These are phyloP conservation scores for Phytophthora fragariaefolia DNA, from an alignment of 352 stramenopile species.

Conservation along the genomic window DNA sequence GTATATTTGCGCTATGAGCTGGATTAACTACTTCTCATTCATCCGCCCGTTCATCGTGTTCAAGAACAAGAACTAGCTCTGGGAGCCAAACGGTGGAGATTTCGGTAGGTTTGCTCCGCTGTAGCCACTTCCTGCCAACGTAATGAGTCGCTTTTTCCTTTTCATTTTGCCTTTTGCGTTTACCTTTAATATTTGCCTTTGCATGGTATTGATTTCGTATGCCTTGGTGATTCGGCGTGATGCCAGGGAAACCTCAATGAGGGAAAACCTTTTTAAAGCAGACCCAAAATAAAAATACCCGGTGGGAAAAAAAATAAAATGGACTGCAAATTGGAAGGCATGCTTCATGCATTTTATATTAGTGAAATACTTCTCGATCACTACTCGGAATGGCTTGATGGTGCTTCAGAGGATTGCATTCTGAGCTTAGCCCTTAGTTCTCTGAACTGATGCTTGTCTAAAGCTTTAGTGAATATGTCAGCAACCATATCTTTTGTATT, in stretches of 20 bases:
- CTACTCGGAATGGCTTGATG: too few species aligned
- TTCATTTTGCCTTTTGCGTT: too few species aligned
- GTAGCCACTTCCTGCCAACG: too few species aligned
- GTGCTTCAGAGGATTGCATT: slow-evolving; percentile 4
- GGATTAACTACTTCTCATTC: slow-evolving; percentile 5
- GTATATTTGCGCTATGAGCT: neutral
- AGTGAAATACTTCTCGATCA: too few species aligned
- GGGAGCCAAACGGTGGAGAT: too few species aligned
- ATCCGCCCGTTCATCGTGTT: slow-evolving; percentile 7
- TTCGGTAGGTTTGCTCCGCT: too few species aligned
- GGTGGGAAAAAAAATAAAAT: neutral
- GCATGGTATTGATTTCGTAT: neutral
- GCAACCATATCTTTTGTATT: slow-evolving; percentile 31
- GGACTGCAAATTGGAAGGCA: neutral
- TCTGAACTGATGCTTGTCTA: slow-evolving; percentile 16
- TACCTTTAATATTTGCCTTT: too few species aligned
- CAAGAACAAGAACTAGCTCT: neutral
- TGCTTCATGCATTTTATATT: slow-evolving; percentile 6
- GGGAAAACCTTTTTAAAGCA: slow-evolving; percentile 1
- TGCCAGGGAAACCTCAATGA: slow-evolving; percentile 3
- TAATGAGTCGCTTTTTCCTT: too few species aligned
- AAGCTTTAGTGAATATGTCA: slow-evolving; percentile 41
- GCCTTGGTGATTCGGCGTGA: slow-evolving; percentile 1
- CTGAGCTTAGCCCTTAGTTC: slow-evolving; percentile 12
- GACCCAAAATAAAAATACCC: neutral